phyloP scores from a whole-genome alignment of 345 rosid genomes.

The Populus alba region DNA sequence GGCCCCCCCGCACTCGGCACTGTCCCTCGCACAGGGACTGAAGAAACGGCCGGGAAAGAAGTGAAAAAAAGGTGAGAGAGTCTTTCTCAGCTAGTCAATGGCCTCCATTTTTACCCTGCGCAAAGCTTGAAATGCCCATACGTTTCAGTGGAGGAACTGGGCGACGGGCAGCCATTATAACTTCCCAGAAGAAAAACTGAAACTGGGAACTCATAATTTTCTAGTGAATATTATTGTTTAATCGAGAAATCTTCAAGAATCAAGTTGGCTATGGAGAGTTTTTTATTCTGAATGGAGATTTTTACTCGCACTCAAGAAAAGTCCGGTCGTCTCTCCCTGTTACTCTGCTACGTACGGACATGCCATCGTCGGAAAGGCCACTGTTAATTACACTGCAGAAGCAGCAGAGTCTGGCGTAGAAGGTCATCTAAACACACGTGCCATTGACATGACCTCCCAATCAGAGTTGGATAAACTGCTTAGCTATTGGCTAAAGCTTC shows the following conservation, averaged over 20 bases:
- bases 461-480: not conserved
- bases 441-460: constrained; percentile 16
- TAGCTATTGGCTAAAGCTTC: not conserved
- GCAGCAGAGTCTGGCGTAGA: too few relatives aligned
- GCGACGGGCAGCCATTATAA: not conserved
- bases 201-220: not conserved
- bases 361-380: too few relatives aligned
- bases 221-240: too few relatives aligned
- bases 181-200: not conserved
- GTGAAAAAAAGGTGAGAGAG: not conserved
- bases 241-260: too few relatives aligned
- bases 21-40: not conserved
- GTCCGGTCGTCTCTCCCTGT: too few relatives aligned
- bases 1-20: not conserved
- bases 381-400: too few relatives aligned
- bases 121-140: constrained; percentile 2
- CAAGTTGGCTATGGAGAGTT: too few relatives aligned
- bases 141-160: not conserved
- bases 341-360: too few relatives aligned
- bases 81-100: constrained; percentile 18
- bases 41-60: not conserved
- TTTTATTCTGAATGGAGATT: too few relatives aligned
- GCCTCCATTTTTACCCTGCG: not conserved
- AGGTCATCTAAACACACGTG: constrained; percentile 10
- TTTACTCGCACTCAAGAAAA: too few relatives aligned